phyloP scores from a whole-genome alignment of 2,329 filamentous ascomycete genomes.

The Exophiala mesophila region DNA sequence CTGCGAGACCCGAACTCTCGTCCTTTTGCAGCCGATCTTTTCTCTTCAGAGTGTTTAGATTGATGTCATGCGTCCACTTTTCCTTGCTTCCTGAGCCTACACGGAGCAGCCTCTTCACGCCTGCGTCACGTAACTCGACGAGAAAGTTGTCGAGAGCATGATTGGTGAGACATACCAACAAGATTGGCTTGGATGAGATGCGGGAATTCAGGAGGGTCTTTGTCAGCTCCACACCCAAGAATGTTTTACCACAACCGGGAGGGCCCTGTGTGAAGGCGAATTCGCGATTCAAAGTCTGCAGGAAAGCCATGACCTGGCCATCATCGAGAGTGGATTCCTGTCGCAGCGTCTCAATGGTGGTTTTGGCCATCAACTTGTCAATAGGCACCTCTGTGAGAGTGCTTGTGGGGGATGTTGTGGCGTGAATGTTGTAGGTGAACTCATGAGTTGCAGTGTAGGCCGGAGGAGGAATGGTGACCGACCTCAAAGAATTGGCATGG shows the following conservation, averaged over 20 bases:
- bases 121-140: constrained; percentile 25
- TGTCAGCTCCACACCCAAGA: constrained; percentile 51
- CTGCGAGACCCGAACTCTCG: constrained; percentile 2
- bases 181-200: constrained; percentile 27
- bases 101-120: constrained; percentile 28
- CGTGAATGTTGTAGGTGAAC: constrained; percentile 26
- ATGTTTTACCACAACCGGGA: constrained; percentile 66
- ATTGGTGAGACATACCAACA: constrained; percentile 32
- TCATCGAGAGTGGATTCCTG: constrained; percentile 22
- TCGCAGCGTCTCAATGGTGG: constrained; percentile 13
- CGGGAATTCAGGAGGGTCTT: constrained; percentile 27
- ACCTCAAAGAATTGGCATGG: not conserved
- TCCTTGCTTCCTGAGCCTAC: constrained; percentile 30
- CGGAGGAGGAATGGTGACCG: constrained; percentile 20
- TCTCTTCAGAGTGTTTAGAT: constrained; percentile 13
- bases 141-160: constrained; percentile 33
- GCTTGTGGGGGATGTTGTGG: constrained; percentile 11
- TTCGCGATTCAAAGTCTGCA: constrained; percentile 49
- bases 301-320: constrained; percentile 47
- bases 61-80: constrained; percentile 22
- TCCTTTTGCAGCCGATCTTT: constrained; percentile 13
- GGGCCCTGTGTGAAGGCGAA: constrained; percentile 64
- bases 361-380: constrained; percentile 6
- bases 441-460: constrained; percentile 18
- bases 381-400: constrained; percentile 9